Evolutionary conservation across 2,329 filamentous ascomycete genomes (phyloP).

Genomic region (Chaetomium sp.): DNA sequence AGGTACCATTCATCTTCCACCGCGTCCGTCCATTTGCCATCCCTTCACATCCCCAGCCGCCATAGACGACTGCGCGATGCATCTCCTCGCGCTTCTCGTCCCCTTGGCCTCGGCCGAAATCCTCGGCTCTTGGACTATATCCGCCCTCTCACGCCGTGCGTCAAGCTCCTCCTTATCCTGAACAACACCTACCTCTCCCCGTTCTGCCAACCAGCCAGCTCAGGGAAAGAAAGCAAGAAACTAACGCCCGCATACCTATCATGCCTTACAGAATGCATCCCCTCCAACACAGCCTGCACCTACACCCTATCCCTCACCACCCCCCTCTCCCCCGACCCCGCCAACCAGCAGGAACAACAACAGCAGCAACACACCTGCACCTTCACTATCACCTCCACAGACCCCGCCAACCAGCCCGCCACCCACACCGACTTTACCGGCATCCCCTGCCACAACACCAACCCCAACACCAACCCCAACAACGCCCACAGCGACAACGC

Average conservation of each 20-base stretch:
- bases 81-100: neutral
- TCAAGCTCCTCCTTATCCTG: neutral
- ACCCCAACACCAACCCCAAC: neutral
- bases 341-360: neutral
- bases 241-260: neutral
- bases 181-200: neutral
- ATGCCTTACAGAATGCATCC: constrained; percentile 1
- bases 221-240: neutral
- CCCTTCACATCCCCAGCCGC: neutral
- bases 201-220: neutral
- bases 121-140: constrained; percentile 20
- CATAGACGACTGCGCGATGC: neutral
- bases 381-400: constrained; percentile 7
- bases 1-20: neutral
- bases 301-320: constrained; percentile 19
- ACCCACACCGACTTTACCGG: constrained; percentile 10
- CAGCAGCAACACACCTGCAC: constrained; percentile 13
- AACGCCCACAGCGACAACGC: neutral
- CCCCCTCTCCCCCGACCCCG: neutral
- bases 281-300: constrained; percentile 14
- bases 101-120: neutral
- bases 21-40: no score
- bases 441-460: constrained; percentile 2
- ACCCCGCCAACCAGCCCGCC: neutral
- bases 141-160: constrained; percentile 4